These are phyloP conservation scores for Melaleuca quinquenervia DNA, from an alignment of 345 rosid genomes.

Conservation along the genomic window DNA sequence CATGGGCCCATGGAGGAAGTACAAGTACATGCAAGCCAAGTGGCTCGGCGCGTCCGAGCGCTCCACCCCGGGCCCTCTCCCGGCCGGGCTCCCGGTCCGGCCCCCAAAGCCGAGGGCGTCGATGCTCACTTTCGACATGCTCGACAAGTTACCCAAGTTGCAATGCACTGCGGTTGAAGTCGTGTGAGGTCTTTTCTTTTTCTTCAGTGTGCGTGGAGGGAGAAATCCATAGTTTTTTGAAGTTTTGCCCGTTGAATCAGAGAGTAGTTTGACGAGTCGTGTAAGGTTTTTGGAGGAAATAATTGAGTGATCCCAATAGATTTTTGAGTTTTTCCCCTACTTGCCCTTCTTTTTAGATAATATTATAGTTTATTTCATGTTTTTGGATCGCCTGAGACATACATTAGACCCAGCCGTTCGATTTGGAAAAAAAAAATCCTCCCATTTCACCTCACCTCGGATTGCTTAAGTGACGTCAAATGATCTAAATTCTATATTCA, in stretches of 20 bases:
- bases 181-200: not conserved
- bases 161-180: not conserved
- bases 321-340: not conserved
- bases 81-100: slow-evolving; percentile 7
- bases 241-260: not conserved
- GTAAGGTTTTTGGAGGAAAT: not conserved
- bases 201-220: not conserved
- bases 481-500: no score
- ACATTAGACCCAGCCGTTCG: no score
- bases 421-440: no score
- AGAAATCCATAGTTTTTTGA: not conserved
- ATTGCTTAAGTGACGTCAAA: no score
- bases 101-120: slow-evolving; percentile 50
- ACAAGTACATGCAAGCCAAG: slow-evolving; percentile 81
- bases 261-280: not conserved
- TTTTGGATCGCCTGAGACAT: no score
- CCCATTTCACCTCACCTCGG: no score
- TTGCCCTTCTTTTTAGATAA: not conserved
- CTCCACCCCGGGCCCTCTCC: slow-evolving; percentile 8
- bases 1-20: slow-evolving; percentile 88
- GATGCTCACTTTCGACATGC: slow-evolving; percentile 33
- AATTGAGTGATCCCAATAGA: not conserved
- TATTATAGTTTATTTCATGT: not conserved
- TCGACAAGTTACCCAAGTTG: not conserved
- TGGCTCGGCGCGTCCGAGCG: slow-evolving; percentile 58